Percentiles rank a stretch among this genome's conserved stretches.
phyloP scores from a whole-genome alignment of 2,329 filamentous ascomycete genomes.

The Diaporthe citrichinensis region DNA sequence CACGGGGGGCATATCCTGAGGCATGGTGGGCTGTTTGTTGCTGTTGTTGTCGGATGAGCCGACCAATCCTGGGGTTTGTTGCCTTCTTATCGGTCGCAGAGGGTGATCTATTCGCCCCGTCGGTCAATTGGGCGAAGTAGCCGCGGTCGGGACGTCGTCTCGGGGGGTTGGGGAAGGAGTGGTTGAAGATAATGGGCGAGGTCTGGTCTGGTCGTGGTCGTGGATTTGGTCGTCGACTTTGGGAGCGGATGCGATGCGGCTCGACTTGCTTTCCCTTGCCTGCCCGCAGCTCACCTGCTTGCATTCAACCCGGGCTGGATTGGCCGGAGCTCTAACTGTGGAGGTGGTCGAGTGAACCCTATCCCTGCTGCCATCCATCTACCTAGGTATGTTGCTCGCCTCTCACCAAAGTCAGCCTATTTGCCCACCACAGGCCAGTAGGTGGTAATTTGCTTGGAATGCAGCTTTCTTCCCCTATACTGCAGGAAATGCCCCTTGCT shows the following conservation, averaged over 20 bases:
- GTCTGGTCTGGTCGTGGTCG: background rate
- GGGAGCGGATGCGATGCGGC: conserved; percentile 9
- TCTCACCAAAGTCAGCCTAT: background rate
- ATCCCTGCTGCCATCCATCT: no score
- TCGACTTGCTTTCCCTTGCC: conserved; percentile 8
- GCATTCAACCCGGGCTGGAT: conserved; percentile 7
- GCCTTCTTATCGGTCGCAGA: background rate
- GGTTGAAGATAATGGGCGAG: background rate
- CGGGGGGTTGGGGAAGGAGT: no score
- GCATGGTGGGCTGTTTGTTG: conserved; percentile 73
- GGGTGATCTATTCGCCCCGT: background rate
- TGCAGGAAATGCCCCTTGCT: no score
- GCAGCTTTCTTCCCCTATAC: no score
- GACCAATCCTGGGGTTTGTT: background rate
- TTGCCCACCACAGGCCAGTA: background rate
- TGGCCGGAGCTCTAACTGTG: background rate
- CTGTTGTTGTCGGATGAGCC: conserved; percentile 10
- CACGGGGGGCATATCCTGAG: conserved; percentile 95
- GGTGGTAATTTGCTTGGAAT: background rate
- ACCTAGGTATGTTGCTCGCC: no score
- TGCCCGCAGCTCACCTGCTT: background rate
- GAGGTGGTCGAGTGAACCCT: conserved; percentile 18
- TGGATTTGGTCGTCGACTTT: background rate
- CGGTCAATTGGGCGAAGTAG: background rate
- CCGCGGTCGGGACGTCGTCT: background rate